Percentiles rank a stretch among this genome's conserved stretches.
Evolutionary conservation across 306 rosid species (phyloP).

Genomic region (Arachis hypogaea): DNA sequence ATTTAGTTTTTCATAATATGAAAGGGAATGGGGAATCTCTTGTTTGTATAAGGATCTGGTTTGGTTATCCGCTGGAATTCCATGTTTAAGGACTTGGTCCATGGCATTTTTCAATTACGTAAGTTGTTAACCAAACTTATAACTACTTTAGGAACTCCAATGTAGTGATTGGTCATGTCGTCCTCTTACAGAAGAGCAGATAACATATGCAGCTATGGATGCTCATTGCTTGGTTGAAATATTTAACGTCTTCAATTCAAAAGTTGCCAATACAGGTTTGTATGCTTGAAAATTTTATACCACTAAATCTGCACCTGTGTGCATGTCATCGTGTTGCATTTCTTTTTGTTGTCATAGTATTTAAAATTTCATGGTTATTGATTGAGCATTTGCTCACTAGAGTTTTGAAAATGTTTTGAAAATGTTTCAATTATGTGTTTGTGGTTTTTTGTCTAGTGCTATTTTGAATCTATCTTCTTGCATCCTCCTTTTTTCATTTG

Average conservation of each 20-base stretch:
- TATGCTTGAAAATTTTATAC: slow-evolving; percentile 35
- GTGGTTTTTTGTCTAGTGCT: too few relatives aligned
- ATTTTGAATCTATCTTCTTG: too few relatives aligned
- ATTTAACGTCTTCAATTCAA: slow-evolving; percentile 65
- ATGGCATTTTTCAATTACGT: slow-evolving; percentile 34
- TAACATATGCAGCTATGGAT: slow-evolving; percentile 84
- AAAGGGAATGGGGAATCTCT: slow-evolving; percentile 32
- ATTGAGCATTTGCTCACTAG: slow-evolving; percentile 16
- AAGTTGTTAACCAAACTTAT: slow-evolving; percentile 48
- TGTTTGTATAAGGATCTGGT: slow-evolving; percentile 2
- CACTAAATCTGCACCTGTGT: slow-evolving; percentile 16
- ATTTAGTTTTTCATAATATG: slow-evolving; percentile 22
- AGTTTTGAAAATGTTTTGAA: slow-evolving; percentile 17
- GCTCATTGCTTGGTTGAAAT: slow-evolving; percentile 93
- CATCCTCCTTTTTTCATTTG: too few relatives aligned
- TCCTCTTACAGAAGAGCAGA: slow-evolving; percentile 94
- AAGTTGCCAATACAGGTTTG: slow-evolving; percentile 74
- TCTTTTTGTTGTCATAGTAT: slow-evolving; percentile 15
- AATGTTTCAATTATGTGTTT: background rate
- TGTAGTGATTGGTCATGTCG: slow-evolving; percentile 98
- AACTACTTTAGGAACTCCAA: slow-evolving; percentile 87
- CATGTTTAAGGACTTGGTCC: slow-evolving; percentile 33
- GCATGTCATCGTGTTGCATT: slow-evolving; percentile 21
- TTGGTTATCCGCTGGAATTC: slow-evolving; percentile 33
- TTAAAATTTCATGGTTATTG: slow-evolving; percentile 5